Percentiles rank a stretch among this genome's conserved stretches.
Evolutionary conservation across 176 grass and related monocot species (phyloP).

Genomic region (Cymbopogon citratus): DNA sequence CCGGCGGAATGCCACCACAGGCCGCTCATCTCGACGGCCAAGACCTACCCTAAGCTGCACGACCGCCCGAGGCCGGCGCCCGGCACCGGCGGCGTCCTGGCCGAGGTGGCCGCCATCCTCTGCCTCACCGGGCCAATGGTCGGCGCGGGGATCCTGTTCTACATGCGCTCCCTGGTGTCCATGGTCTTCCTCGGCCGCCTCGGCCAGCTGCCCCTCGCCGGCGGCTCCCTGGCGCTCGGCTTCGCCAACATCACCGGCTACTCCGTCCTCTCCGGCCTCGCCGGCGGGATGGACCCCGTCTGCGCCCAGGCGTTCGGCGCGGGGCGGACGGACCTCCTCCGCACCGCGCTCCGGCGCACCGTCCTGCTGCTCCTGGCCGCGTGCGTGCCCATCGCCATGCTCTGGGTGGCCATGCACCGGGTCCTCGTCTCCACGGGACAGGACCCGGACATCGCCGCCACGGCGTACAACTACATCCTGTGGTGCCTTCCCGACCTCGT

Average conservation of each 20-base stretch:
- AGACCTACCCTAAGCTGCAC: constrained; percentile 26
- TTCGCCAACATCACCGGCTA: constrained; percentile 95
- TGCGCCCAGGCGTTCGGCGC: constrained; percentile 81
- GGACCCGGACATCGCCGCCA: constrained; percentile 55
- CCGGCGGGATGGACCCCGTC: constrained; percentile 87
- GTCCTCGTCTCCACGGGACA: constrained; percentile 57
- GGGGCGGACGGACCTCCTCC: constrained; percentile 54
- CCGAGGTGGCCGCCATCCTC: constrained; percentile 59
- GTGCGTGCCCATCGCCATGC: constrained; percentile 52
- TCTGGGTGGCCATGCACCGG: constrained; percentile 70
- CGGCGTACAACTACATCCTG: constrained; percentile 67
- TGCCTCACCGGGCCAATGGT: constrained; percentile 63
- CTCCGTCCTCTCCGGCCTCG: constrained; percentile 84
- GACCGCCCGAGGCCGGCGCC: not conserved
- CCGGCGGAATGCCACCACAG: constrained; percentile 44
- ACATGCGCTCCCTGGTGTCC: constrained; percentile 68
- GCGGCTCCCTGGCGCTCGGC: constrained; percentile 76
- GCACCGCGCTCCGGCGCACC: constrained; percentile 55
- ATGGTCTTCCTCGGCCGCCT: constrained; percentile 86
- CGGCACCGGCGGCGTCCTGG: constrained; percentile 4
- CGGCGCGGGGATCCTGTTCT: constrained; percentile 59
- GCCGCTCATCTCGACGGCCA: constrained; percentile 2
- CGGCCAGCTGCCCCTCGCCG: constrained; percentile 67
- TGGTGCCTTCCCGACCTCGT: constrained; percentile 74
- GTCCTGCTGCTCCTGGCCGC: constrained; percentile 52